Conservation (phyloP, 345 rosid species). For the Salix viminalis region DNA sequence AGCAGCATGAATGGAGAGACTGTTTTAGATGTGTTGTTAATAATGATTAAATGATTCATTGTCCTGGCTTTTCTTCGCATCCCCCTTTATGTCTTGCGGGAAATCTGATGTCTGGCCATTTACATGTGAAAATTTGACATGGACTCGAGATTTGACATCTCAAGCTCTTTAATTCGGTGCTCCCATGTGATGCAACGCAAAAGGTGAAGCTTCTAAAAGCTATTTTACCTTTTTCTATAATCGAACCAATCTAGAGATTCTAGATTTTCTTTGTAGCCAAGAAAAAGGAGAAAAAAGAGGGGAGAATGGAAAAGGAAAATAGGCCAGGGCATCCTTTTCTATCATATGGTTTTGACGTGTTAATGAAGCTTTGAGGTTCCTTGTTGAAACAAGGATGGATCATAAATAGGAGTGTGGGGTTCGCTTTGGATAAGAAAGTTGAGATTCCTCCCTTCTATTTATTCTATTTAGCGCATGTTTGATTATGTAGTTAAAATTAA, state of each 20-base stretch:
- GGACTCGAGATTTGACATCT: slow-evolving; percentile 5
- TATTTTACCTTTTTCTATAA: background rate
- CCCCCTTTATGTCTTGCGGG: background rate
- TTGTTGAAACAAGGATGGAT: background rate
- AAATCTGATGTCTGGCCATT: background rate
- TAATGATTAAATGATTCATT: background rate
- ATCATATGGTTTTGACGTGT: background rate
- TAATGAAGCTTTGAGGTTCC: background rate
- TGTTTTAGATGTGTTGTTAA: background rate
- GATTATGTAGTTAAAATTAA: no score
- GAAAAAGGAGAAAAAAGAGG: no score
- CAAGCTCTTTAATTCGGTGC: background rate
- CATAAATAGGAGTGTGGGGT: background rate
- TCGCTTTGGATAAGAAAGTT: background rate
- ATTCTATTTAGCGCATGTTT: no score
- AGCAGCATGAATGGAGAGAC: slow-evolving; percentile 7
- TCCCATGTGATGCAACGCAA: background rate
- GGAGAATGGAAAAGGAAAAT: no score
- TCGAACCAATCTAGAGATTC: background rate
- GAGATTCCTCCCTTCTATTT: background rate
- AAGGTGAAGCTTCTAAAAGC: background rate
- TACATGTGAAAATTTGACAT: background rate
- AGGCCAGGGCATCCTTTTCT: background rate
- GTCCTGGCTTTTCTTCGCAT: background rate
- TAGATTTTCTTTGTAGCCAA: background rate